Percentiles rank a stretch among this genome's conserved stretches.
phyloP scores from a whole-genome alignment of 1,284 basidiomycete species.

The Gymnopus androsaceus region DNA sequence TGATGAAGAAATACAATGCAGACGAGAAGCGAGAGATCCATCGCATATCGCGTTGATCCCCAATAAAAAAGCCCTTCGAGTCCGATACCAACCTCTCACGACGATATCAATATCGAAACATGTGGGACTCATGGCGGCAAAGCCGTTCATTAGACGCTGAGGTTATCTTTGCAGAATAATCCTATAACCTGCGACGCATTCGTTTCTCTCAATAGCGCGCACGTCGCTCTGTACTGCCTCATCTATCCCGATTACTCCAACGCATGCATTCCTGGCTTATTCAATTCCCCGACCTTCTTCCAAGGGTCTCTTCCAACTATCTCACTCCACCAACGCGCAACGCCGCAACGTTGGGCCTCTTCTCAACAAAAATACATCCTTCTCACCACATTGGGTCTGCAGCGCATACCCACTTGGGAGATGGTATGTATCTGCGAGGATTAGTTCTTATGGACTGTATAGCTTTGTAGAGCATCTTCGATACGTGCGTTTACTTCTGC shows the following conservation, averaged over 20 bases:
- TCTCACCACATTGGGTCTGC: neutral
- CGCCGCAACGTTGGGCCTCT: neutral
- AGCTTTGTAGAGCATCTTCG: neutral
- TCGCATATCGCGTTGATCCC: slow-evolving; percentile 21
- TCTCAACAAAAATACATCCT: neutral
- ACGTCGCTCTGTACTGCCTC: too few species aligned
- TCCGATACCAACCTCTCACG: neutral
- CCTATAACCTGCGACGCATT: too few species aligned
- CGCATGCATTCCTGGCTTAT: neutral
- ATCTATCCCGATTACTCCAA: too few species aligned
- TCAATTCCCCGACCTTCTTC: neutral
- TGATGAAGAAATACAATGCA: slow-evolving; percentile 14
- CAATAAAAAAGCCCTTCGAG: slow-evolving; percentile 17
- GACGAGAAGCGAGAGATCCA: slow-evolving; percentile 20
- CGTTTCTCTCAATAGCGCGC: too few species aligned
- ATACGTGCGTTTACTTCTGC: slow-evolving; percentile 46
- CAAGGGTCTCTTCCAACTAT: neutral
- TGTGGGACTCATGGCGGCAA: slow-evolving; percentile 21
- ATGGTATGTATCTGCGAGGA: neutral
- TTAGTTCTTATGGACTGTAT: neutral
- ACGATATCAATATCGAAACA: slow-evolving; percentile 17
- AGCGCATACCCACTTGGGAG: neutral
- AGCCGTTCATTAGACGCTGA: slow-evolving; percentile 4
- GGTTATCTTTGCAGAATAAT: slow-evolving; percentile 15
- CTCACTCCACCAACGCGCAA: neutral